Evolutionary conservation across 345 rosid species (phyloP), one percentile per base, ranked within the genome.

Genomic region (Psidium friedrichsthalianum): DNA sequence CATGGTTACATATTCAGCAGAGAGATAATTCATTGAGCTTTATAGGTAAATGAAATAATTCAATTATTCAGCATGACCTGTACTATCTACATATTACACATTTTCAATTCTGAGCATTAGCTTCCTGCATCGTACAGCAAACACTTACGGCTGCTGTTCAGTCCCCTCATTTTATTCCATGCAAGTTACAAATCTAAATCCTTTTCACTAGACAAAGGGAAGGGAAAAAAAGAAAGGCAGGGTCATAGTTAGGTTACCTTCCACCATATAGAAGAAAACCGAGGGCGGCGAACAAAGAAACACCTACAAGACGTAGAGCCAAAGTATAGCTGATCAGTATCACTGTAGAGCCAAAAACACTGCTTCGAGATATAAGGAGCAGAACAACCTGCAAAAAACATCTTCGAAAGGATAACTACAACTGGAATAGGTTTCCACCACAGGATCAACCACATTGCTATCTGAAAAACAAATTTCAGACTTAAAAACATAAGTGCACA

Each of bases 231-330:
- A 47, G 58, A 83, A 49, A 44, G 64, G 85, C 12, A 40, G 55
- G 56, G 74, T 81, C 74, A 27, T 51, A 57, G 85, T 20, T 74
- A 49, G 81, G 47, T 88, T 90, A 96, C 99, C 99, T 95, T 93
- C 99, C 99, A 61, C 99, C 99, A 83, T 94, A 96, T 24, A 96
- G 94, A 87, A 96, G 88, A 87, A 96, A 96, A 27, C 98, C 99
- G 82, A 96, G 92, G 55, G 99, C 98, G 2, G 99, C 96, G 56
- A 94, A 91, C 90, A 96, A 89, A 55, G 98, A 96, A 61, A 92
- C 97, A 56, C 95, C 98, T 96, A 93, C 86, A 59, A 87, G 85
- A 56, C 78, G 0, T 21, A 84, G 47, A 56, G 4, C 69, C 53
- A 29, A 85, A 90, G 24, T 82, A 86, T 86, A 64, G 51, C 82